These are phyloP conservation scores for Penicillium frequentans DNA, from an alignment of 2,329 filamentous ascomycete genomes.

Conservation along the genomic window DNA sequence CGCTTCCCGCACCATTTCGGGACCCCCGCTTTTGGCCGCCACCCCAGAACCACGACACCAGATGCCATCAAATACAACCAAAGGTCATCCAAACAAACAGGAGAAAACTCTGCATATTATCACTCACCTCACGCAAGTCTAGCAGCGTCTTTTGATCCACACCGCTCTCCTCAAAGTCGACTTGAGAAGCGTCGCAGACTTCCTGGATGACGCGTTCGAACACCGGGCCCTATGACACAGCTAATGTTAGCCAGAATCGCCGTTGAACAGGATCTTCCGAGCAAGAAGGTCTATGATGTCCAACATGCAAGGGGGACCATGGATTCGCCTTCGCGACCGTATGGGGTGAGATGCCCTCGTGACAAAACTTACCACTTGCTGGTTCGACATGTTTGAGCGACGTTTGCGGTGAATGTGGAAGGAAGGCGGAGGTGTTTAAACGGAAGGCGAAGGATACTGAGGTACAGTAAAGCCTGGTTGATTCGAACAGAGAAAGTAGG, in stretches of 20 bases:
- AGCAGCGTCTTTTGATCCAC: constrained; percentile 84
- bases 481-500: constrained; percentile 7
- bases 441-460: background rate
- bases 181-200: constrained; percentile 85
- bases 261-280: background rate
- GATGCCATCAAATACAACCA: background rate
- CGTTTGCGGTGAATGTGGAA: background rate
- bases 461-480: background rate
- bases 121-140: constrained; percentile 81
- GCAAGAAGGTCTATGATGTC: background rate
- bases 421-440: background rate
- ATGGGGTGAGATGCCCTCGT: constrained; percentile 18
- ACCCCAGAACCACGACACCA: constrained; percentile 31
- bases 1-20: constrained; percentile 36
- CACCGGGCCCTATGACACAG: constrained; percentile 62
- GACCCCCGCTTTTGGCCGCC: constrained; percentile 36
- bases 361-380: constrained; percentile 48
- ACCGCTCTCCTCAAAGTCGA: constrained; percentile 96
- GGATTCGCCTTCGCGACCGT: constrained; percentile 26
- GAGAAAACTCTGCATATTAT: constrained; percentile 5
- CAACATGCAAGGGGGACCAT: background rate
- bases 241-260: constrained; percentile 28
- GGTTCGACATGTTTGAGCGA: constrained; percentile 45
- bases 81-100: constrained; percentile 3
- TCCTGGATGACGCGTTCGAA: constrained; percentile 90